Conservation (phyloP, 306 rosid species). For the Acmispon strigosus region DNA sequence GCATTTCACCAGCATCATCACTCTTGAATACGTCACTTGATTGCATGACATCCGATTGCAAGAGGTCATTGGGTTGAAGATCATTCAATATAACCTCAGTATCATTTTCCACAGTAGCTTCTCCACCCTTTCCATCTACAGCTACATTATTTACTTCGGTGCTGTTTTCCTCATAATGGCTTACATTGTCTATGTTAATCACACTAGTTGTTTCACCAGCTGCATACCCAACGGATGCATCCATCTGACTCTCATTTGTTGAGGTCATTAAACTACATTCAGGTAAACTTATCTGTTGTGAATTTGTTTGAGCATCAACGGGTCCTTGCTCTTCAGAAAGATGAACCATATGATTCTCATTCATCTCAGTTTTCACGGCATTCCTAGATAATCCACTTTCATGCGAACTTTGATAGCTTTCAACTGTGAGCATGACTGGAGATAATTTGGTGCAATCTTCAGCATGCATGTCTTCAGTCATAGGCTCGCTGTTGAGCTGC, state of each 20-base stretch:
- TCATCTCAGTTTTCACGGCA: slow-evolving; percentile 18
- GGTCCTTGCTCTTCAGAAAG: slow-evolving; percentile 31
- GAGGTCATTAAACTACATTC: slow-evolving; percentile 17
- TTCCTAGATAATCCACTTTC: slow-evolving; percentile 31
- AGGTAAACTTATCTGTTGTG: slow-evolving; percentile 9
- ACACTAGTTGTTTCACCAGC: slow-evolving; percentile 21
- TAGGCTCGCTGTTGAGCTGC: slow-evolving; percentile 13
- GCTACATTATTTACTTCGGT: slow-evolving; percentile 20
- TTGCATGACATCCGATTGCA: slow-evolving; percentile 23
- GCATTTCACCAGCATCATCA: slow-evolving; percentile 16
- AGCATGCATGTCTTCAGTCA: slow-evolving; percentile 23
- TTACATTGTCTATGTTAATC: slow-evolving; percentile 3
- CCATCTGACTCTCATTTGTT: slow-evolving; percentile 17
- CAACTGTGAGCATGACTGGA: slow-evolving; percentile 10
- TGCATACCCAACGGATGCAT: slow-evolving; percentile 20
- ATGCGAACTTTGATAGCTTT: slow-evolving; percentile 19
- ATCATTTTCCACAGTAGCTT: slow-evolving; percentile 22
- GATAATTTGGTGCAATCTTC: slow-evolving; percentile 36
- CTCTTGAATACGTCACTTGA: slow-evolving; percentile 16
- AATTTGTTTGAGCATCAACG: slow-evolving; percentile 11
- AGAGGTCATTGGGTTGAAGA: slow-evolving; percentile 21
- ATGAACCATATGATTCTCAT: slow-evolving; percentile 8
- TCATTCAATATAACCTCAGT: slow-evolving; percentile 4
- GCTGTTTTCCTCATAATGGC: slow-evolving; percentile 10
- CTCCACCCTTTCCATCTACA: slow-evolving; percentile 17